phyloP scores from a whole-genome alignment of 2,329 filamentous ascomycete genomes.

The Curvularia lunata region DNA sequence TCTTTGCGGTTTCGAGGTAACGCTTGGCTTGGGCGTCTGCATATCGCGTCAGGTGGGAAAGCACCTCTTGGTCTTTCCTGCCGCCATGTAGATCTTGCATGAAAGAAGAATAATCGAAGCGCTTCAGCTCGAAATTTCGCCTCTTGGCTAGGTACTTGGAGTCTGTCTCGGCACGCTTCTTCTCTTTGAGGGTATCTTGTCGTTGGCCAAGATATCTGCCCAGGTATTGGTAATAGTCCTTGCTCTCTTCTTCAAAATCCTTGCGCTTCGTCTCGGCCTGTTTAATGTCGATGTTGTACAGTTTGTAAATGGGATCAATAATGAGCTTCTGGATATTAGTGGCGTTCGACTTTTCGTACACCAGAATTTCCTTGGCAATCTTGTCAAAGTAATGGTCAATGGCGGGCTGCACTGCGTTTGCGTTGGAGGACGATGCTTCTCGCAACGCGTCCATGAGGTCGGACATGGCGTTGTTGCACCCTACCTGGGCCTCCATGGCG shows the following conservation, averaged over 20 bases:
- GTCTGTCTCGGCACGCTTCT: constrained; percentile 94
- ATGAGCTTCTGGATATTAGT: constrained; percentile 87
- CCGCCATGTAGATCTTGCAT: constrained; percentile 99
- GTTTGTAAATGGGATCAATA: constrained; percentile 88
- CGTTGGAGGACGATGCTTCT: constrained; percentile 88
- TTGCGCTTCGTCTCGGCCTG: constrained; percentile 96
- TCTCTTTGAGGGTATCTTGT: constrained; percentile 94
- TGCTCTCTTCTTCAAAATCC: constrained; percentile 98
- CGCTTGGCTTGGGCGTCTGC: constrained; percentile 86
- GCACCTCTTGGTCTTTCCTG: constrained; percentile 95
- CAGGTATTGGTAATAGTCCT: constrained; percentile 96
- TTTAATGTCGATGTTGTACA: constrained; percentile 97
- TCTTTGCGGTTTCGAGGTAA: constrained; percentile 83
- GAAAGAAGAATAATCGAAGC: constrained; percentile 98
- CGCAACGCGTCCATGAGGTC: constrained; percentile 84
- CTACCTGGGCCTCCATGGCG: constrained; percentile 76
- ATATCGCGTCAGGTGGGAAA: constrained; percentile 93
- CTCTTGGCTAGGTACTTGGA: constrained; percentile 95
- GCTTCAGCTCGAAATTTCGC: constrained; percentile 93
- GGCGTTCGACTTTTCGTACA: constrained; percentile 85
- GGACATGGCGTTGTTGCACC: constrained; percentile 84
- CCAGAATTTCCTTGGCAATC: constrained; percentile 87
- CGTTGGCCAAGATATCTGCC: constrained; percentile 94
- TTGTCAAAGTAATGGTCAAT: constrained; percentile 98
- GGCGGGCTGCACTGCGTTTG: constrained; percentile 94